Percentiles rank a stretch among this genome's conserved stretches.
Evolutionary conservation across 805 yeast species (phyloP).

Genomic region (Candida suzukii): DNA sequence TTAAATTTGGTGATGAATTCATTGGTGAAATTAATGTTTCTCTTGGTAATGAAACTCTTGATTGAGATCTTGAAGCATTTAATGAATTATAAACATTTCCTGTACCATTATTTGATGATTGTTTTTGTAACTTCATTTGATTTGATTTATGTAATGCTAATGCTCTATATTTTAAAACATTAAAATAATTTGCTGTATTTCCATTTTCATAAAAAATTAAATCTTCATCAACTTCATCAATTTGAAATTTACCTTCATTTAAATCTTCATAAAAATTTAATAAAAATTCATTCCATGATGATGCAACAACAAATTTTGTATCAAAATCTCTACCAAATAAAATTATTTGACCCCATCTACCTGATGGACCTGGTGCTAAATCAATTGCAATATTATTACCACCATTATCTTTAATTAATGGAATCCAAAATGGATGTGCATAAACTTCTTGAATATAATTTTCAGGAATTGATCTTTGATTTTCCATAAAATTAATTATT

Average conservation of each 20-base stretch:
- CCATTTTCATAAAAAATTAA: conserved; percentile 28
- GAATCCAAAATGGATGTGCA: conserved; percentile 92
- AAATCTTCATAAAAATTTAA: conserved; percentile 79
- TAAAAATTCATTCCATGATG: conserved; percentile 84
- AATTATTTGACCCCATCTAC: conserved; percentile 87
- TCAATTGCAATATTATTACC: conserved; percentile 94
- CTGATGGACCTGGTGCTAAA: conserved; percentile 71
- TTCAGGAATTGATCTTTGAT: conserved; percentile 71
- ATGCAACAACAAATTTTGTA: conserved; percentile 78
- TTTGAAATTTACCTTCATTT: conserved; percentile 73
- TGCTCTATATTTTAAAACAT: conserved; percentile 66
- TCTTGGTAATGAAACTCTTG: conserved; percentile 20
- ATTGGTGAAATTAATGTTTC: conserved; percentile 27
- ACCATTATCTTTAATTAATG: conserved; percentile 76
- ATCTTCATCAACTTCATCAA: conserved; percentile 61
- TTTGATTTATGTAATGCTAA: conserved; percentile 20
- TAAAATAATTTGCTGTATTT: conserved; percentile 52
- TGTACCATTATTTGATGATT: conserved; percentile 1
- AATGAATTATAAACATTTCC: neutral
- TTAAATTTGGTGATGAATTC: conserved; percentile 9
- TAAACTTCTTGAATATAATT: conserved; percentile 65
- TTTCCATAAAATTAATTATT: conserved; percentile 27
- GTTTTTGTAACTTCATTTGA: conserved; percentile 5
- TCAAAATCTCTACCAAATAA: conserved; percentile 93
- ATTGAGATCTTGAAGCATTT: neutral